Percentiles rank a stretch among this genome's conserved stretches.
Conservation (phyloP, 495 filamentous ascomycete genomes). For the Poronia punctata region DNA sequence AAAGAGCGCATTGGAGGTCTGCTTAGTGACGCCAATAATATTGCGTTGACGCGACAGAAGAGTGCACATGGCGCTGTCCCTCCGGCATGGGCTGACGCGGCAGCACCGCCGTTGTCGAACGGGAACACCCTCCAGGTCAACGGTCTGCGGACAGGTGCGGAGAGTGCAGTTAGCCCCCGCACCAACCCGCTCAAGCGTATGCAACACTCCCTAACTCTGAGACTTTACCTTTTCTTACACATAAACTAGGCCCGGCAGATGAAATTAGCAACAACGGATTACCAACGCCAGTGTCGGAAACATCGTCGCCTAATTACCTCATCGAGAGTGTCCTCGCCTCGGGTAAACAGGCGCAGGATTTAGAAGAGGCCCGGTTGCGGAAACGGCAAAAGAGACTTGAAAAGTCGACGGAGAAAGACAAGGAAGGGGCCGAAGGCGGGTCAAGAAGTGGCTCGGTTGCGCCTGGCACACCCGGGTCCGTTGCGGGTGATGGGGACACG, state of each 20-base stretch:
- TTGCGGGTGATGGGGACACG: conserved; percentile 36
- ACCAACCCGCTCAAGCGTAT: conserved; percentile 58
- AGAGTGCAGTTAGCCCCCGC: conserved; percentile 40
- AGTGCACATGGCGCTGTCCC: conserved; percentile 69
- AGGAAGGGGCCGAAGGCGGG: conserved; percentile 22
- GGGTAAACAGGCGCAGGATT: conserved; percentile 35
- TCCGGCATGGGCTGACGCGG: conserved; percentile 61
- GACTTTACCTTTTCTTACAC: conserved; percentile 20
- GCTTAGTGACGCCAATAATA: conserved; percentile 59
- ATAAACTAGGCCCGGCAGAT: conserved; percentile 15
- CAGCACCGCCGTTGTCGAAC: conserved; percentile 31
- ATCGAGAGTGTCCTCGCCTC: conserved; percentile 29
- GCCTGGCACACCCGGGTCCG: conserved; percentile 43
- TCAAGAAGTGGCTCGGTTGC: conserved; percentile 40
- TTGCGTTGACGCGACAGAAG: conserved; percentile 57
- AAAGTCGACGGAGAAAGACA: conserved; percentile 27
- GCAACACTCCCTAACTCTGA: conserved; percentile 14
- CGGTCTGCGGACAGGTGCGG: conserved; percentile 28
- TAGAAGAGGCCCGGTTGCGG: conserved; percentile 41
- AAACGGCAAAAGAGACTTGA: conserved; percentile 41
- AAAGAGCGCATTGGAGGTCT: conserved; percentile 63
- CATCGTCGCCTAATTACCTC: conserved; percentile 25
- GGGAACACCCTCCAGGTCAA: conserved; percentile 27
- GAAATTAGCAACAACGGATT: conserved; percentile 21
- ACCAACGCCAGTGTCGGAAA: conserved; percentile 17